A percentile compares a stretch with the other conserved stretches of the same genome.
These are phyloP conservation scores for Trichoderma atroviride DNA, from an alignment of 2,329 filamentous ascomycete species.

Conservation along the genomic window DNA sequence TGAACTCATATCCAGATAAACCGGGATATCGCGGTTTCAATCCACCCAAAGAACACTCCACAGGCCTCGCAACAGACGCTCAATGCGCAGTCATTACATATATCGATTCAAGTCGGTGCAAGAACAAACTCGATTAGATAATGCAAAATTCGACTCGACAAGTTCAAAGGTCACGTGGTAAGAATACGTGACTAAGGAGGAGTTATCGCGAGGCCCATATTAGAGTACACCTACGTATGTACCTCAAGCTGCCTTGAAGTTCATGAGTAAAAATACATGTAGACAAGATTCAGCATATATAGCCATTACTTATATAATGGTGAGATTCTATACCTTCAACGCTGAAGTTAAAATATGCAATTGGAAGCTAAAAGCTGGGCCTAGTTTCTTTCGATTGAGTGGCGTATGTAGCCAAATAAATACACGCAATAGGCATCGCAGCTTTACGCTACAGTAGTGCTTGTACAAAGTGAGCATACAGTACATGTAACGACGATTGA, in stretches of 20 bases:
- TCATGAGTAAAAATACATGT: too few species aligned
- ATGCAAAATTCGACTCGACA: neutral
- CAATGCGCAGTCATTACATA: neutral
- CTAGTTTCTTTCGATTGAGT: neutral
- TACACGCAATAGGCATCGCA: too few species aligned
- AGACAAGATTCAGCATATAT: too few species aligned
- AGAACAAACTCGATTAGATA: neutral
- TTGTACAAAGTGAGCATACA: neutral
- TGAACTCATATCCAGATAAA: slow-evolving; percentile 32
- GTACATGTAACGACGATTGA: too few species aligned
- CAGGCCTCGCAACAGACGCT: neutral
- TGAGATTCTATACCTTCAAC: neutral
- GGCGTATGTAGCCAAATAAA: too few species aligned
- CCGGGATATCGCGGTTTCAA: neutral
- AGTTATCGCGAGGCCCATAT: neutral
- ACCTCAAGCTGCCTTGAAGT: too few species aligned
- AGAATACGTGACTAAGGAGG: neutral
- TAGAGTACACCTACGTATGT: neutral
- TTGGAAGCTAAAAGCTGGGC: neutral
- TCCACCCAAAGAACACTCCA: neutral
- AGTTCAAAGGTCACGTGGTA: neutral
- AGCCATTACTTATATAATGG: too few species aligned
- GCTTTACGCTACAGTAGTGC: neutral
- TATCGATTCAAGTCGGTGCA: neutral
- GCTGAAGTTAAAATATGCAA: neutral